phyloP scores from a whole-genome alignment of 192 early-diverging fungal genomes.

The Fimicolochytrium jonesii region DNA sequence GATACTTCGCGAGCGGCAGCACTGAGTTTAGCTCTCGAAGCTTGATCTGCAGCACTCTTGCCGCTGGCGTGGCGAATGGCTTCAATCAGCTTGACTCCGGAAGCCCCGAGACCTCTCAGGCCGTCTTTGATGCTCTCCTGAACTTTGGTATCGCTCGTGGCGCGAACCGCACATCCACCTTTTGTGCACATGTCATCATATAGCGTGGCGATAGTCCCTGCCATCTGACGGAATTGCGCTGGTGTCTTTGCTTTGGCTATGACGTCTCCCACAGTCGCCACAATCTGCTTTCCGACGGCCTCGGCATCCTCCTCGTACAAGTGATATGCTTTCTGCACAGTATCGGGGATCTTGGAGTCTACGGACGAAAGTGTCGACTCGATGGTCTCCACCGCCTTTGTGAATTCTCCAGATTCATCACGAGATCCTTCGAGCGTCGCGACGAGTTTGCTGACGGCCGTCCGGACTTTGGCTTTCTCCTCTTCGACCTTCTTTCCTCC shows the following conservation, averaged over 20 bases:
- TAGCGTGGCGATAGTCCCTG: constrained; percentile 16
- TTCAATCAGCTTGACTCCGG: constrained; percentile 41
- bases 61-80: constrained; percentile 38
- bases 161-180: constrained; percentile 26
- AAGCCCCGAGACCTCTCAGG: constrained; percentile 32
- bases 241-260: constrained; percentile 45
- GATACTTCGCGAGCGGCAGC: constrained; percentile 43
- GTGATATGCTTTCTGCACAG: constrained; percentile 27
- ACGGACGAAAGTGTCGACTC: constrained; percentile 20
- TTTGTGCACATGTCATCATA: constrained; percentile 26
- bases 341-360: constrained; percentile 25
- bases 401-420: constrained; percentile 47
- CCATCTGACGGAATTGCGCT: constrained; percentile 28
- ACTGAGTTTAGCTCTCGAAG: constrained; percentile 32
- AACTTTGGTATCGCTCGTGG: constrained; percentile 30
- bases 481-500: constrained; percentile 30
- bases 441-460: constrained; percentile 37
- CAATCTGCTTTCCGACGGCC: constrained; percentile 31
- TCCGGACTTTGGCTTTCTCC: constrained; percentile 21
- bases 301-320: constrained; percentile 32
- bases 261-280: constrained; percentile 40
- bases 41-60: constrained; percentile 41
- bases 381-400: constrained; percentile 38
- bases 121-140: constrained; percentile 27
- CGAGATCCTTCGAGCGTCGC: constrained; percentile 44